Conservation (phyloP, 768 basidiomycete species). For the Podaxis mareebaensis region DNA sequence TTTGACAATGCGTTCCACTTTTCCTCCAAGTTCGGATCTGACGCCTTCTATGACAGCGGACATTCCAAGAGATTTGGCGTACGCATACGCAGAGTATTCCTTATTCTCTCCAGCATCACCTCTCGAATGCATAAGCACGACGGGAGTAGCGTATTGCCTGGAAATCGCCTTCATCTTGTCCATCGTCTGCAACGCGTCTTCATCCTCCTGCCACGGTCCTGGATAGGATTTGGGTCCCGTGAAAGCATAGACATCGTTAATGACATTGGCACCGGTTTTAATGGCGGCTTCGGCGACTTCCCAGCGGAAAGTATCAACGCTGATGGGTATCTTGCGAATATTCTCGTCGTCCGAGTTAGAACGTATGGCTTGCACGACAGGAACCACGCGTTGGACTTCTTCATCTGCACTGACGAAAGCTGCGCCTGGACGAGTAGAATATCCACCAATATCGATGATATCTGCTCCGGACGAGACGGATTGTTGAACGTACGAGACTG, state of each 20-base stretch:
- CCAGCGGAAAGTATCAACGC: constrained; percentile 88
- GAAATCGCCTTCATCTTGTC: constrained; percentile 66
- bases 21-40: constrained; percentile 66
- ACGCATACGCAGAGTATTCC: constrained; percentile 51
- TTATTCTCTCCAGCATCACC: constrained; percentile 81
- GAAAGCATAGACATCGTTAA: constrained; percentile 91
- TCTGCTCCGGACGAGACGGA: constrained; percentile 61
- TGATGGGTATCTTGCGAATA: constrained; percentile 54
- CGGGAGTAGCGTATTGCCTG: constrained; percentile 67
- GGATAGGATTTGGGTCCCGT: constrained; percentile 57
- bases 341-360: background rate
- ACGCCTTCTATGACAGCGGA: constrained; percentile 67
- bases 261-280: constrained; percentile 82
- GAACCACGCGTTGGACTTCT: constrained; percentile 72
- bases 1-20: constrained; percentile 62
- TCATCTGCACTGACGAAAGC: constrained; percentile 64
- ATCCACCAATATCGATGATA: constrained; percentile 92
- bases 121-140: constrained; percentile 93
- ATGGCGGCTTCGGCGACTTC: constrained; percentile 76
- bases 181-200: constrained; percentile 40
- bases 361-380: constrained; percentile 65
- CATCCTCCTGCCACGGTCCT: constrained; percentile 19
- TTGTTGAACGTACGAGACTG: constrained; percentile 49
- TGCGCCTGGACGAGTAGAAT: constrained; percentile 87
- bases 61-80: constrained; percentile 26